A percentile compares a stretch with the other conserved stretches of the same genome.
phyloP scores from a whole-genome alignment of 257 asterid genomes.

The Orobanche coerulescens region DNA sequence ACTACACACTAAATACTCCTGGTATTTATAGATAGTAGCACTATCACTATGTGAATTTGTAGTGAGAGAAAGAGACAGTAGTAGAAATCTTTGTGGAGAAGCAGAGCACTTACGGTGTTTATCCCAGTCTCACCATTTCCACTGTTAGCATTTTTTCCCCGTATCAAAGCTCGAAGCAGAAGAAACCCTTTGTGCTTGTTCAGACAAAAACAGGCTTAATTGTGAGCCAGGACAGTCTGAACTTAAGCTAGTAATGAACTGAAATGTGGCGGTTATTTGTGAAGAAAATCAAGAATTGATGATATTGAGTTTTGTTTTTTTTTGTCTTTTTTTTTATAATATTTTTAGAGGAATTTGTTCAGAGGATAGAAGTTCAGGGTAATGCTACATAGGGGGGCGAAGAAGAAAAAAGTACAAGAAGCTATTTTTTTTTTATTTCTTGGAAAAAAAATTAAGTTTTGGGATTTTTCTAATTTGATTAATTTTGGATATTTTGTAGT shows the following conservation, averaged over 20 bases:
- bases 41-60: neutral
- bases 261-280: constrained; percentile 23
- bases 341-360: constrained; percentile 28
- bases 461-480: neutral
- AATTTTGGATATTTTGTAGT: constrained; percentile 21
- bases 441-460: neutral
- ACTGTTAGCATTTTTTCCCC: neutral
- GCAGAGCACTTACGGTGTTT: constrained; percentile 15
- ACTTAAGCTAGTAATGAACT: no score
- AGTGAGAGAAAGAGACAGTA: neutral
- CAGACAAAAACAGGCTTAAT: constrained; percentile 10
- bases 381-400: no score
- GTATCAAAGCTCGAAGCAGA: no score
- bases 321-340: no score
- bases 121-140: constrained; percentile 28
- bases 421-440: constrained; percentile 13
- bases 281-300: constrained; percentile 28
- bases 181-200: constrained; percentile 15
- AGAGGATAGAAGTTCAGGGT: no score
- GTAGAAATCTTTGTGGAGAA: neutral
- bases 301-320: constrained; percentile 41
- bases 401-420: no score
- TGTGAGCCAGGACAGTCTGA: constrained; percentile 6
- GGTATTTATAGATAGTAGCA: neutral
- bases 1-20: constrained; percentile 11